Conservation (phyloP, 23 red algal genomes). For the Gracilaria domingensis region DNA sequence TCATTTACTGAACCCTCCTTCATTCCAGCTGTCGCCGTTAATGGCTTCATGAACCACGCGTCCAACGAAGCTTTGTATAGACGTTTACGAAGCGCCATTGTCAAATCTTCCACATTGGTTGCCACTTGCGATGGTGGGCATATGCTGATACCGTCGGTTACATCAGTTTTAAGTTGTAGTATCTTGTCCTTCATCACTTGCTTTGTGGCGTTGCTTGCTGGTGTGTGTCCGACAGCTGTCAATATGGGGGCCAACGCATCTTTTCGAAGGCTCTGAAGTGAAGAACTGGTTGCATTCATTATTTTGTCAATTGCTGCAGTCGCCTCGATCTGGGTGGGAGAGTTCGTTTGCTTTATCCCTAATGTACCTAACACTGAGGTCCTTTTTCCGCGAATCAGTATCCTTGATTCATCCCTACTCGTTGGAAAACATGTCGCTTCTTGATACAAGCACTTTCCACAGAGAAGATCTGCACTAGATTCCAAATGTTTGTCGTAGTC, state of each 20-base stretch:
- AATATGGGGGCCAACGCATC: background rate
- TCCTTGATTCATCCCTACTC: background rate
- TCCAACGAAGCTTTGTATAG: slow-evolving; percentile 2
- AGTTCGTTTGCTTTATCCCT: background rate
- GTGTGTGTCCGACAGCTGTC: slow-evolving; percentile 4
- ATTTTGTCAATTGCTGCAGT: background rate
- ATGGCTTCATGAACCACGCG: slow-evolving; percentile 28
- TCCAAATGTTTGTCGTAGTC: background rate
- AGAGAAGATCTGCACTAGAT: background rate
- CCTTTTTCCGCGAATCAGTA: background rate
- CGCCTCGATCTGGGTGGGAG: background rate
- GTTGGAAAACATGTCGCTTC: no score
- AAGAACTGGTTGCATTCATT: background rate
- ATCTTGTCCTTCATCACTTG: background rate
- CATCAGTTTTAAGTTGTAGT: background rate
- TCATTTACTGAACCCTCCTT: slow-evolving; percentile 28
- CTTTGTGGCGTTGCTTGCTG: background rate
- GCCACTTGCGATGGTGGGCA: background rate
- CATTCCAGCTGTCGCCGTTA: slow-evolving; percentile 17
- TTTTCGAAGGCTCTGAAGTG: background rate
- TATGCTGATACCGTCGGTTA: background rate
- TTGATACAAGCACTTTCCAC: background rate
- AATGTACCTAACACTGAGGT: background rate
- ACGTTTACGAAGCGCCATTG: background rate
- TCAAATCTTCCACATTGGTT: background rate